Evolutionary conservation across 2,329 filamentous ascomycete species (phyloP).

Genomic region (Chaetoscypha palmicola): DNA sequence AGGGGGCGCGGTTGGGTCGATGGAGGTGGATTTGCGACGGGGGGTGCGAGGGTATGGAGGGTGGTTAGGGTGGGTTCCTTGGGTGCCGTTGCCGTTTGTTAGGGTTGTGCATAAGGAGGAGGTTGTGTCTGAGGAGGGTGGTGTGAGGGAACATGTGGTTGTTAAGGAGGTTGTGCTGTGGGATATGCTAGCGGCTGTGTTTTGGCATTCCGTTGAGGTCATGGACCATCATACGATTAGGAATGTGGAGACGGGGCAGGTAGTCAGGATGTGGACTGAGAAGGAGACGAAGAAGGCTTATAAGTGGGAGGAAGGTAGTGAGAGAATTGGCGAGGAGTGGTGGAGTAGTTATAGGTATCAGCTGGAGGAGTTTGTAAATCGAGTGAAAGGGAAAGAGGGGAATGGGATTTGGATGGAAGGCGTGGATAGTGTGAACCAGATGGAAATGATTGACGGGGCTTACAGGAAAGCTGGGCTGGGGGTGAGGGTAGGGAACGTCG

Average conservation of each 20-base stretch:
- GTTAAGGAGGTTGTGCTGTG: conserved; percentile 17
- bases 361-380: conserved; percentile 44
- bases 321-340: conserved; percentile 28
- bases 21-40: conserved; percentile 26
- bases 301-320: conserved; percentile 12
- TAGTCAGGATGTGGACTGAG: conserved; percentile 17
- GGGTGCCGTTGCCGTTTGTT: conserved; percentile 20
- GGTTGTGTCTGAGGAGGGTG: conserved; percentile 39
- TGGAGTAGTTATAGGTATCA: conserved; percentile 41
- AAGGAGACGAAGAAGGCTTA: conserved; percentile 20
- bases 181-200: conserved; percentile 14
- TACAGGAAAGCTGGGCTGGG: conserved; percentile 37
- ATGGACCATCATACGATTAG: conserved; percentile 15
- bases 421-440: conserved; percentile 39
- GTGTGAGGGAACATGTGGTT: conserved; percentile 15
- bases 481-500: conserved; percentile 17
- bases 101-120: conserved; percentile 40
- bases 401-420: conserved; percentile 35
- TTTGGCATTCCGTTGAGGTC: conserved; percentile 23
- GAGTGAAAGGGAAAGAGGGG: conserved; percentile 34
- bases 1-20: conserved; percentile 33
- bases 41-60: conserved; percentile 5
- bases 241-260: conserved; percentile 8
- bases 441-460: conserved; percentile 41
- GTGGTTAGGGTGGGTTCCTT: conserved; percentile 21